phyloP scores from a whole-genome alignment of 2,329 filamentous ascomycete species.

The Myotisia sp. region DNA sequence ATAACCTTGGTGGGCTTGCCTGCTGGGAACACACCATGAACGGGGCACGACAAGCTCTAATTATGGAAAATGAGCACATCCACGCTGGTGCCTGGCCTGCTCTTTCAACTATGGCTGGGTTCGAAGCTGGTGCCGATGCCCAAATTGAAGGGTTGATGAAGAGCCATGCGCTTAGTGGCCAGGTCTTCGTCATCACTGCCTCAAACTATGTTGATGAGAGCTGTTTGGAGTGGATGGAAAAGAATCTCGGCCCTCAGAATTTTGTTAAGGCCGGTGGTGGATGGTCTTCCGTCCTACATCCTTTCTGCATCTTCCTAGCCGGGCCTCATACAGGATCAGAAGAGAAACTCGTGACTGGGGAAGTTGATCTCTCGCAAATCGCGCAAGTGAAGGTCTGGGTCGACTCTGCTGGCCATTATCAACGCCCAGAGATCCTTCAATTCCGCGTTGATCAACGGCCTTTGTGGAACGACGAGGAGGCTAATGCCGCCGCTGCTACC shows the following conservation, averaged over 20 bases:
- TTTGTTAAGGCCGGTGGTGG: slow-evolving; percentile 23
- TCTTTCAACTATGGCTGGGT: slow-evolving; percentile 20
- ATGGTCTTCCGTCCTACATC: slow-evolving; percentile 23
- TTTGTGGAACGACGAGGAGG: slow-evolving; percentile 20
- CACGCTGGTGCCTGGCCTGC: slow-evolving; percentile 21
- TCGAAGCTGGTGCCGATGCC: slow-evolving; percentile 28
- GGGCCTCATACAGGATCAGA: slow-evolving; percentile 22
- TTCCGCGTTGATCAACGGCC: slow-evolving; percentile 19
- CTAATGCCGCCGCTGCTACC: slow-evolving; percentile 1
- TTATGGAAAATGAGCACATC: slow-evolving; percentile 21
- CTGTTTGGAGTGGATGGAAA: slow-evolving; percentile 29
- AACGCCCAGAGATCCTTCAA: slow-evolving; percentile 23
- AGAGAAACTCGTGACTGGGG: slow-evolving; percentile 22
- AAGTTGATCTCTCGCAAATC: slow-evolving; percentile 23
- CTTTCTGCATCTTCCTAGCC: slow-evolving; percentile 23
- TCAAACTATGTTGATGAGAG: slow-evolving; percentile 31
- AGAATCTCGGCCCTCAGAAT: slow-evolving; percentile 23
- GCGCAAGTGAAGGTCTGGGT: slow-evolving; percentile 25
- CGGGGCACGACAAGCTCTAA: slow-evolving; percentile 23
- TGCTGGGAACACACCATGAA: slow-evolving; percentile 30
- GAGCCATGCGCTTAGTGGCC: slow-evolving; percentile 31
- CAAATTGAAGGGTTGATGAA: slow-evolving; percentile 37
- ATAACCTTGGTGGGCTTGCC: slow-evolving; percentile 23
- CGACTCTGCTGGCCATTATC: slow-evolving; percentile 25
- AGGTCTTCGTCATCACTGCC: slow-evolving; percentile 32